These are phyloP conservation scores for Silene coronaria DNA, from an alignment of 179 eudicot species.

Conservation along the genomic window DNA sequence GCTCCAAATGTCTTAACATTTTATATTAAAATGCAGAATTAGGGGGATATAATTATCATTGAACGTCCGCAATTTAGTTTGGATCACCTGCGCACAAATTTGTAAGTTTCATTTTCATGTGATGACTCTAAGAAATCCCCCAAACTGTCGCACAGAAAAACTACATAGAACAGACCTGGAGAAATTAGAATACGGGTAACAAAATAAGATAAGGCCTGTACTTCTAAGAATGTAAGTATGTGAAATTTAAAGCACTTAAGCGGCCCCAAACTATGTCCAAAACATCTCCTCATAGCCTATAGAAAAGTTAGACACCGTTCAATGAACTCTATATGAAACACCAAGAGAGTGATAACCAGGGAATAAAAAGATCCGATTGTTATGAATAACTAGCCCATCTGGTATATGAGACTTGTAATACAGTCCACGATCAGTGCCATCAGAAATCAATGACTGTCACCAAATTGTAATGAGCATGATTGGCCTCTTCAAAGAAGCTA, in stretches of 20 bases:
- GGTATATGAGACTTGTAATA: too few species aligned
- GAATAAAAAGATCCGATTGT: not conserved
- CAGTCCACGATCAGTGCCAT: constrained; percentile 92
- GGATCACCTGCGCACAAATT: constrained; percentile 52
- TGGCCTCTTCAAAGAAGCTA: constrained; percentile 96
- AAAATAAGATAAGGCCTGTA: too few species aligned
- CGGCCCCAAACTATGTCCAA: constrained; percentile 12
- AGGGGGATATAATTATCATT: too few species aligned
- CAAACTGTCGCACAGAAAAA: not conserved
- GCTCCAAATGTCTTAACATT: too few species aligned
- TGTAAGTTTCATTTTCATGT: not conserved
- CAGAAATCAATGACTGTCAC: constrained; percentile 81
- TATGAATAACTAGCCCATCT: constrained; percentile 79
- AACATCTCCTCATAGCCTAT: constrained; percentile 94
- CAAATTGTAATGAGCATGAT: constrained; percentile 89
- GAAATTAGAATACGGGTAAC: too few species aligned
- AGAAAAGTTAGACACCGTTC: constrained; percentile 5
- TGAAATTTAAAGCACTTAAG: too few species aligned
- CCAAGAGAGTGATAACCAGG: not conserved
- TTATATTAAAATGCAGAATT: too few species aligned
- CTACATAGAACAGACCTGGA: too few species aligned
- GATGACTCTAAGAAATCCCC: not conserved
- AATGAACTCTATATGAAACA: not conserved
- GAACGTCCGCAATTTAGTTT: constrained; percentile 69
- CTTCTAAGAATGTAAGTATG: too few species aligned